Percentiles rank a stretch among this genome's conserved stretches.
Evolutionary conservation across 495 filamentous ascomycete genomes (phyloP).

Genomic region (Eremomyces bilateralis): DNA sequence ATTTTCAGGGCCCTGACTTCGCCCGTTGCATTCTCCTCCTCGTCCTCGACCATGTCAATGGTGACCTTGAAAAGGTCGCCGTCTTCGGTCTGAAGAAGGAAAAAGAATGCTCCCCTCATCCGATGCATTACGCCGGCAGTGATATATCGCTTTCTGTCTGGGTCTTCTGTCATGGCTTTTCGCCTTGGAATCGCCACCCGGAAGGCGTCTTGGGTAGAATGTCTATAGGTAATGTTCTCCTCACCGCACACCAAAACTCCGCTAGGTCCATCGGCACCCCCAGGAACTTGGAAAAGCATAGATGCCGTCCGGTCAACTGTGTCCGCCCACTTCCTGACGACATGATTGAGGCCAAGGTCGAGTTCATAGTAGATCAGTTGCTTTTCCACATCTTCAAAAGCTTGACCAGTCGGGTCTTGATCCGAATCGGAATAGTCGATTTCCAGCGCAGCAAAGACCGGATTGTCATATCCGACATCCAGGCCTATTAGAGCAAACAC

Average conservation of each 20-base stretch:
- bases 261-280: constrained; percentile 79
- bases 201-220: constrained; percentile 77
- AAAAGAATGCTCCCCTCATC: constrained; percentile 94
- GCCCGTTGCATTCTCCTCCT: constrained; percentile 50
- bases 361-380: constrained; percentile 91
- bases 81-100: constrained; percentile 84
- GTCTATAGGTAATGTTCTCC: constrained; percentile 84
- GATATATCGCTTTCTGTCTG: constrained; percentile 67
- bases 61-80: constrained; percentile 95
- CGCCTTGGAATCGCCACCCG: constrained; percentile 76
- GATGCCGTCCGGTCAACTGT: constrained; percentile 76
- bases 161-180: constrained; percentile 72
- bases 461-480: constrained; percentile 93
- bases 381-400: constrained; percentile 64
- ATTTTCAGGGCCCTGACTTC: constrained; percentile 71
- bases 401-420: constrained; percentile 71
- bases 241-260: constrained; percentile 89
- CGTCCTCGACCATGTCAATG: constrained; percentile 72
- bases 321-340: constrained; percentile 88
- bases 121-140: constrained; percentile 89
- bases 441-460: constrained; percentile 84
- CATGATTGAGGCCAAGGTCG: constrained; percentile 89
- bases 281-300: constrained; percentile 87
- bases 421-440: constrained; percentile 83
- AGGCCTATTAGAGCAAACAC: constrained; percentile 71